These are phyloP conservation scores for Phytophthora brassicae DNA, from an alignment of 352 stramenopile species.

Conservation along the genomic window DNA sequence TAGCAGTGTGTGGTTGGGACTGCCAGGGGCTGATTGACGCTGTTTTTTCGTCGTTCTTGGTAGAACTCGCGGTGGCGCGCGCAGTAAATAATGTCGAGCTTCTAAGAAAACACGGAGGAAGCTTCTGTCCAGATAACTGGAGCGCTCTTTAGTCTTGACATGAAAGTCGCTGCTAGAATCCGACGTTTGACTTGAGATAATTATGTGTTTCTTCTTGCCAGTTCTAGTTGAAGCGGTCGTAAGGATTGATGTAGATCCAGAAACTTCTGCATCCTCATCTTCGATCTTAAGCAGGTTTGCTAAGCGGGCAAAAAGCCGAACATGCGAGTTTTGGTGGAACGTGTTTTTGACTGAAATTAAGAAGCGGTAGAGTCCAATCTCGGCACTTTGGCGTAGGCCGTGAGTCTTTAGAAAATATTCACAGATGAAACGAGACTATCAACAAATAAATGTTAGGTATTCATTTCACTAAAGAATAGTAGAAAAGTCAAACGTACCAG, in stretches of 20 bases:
- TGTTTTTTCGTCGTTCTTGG: conserved; percentile 14
- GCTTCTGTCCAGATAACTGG: conserved; percentile 50
- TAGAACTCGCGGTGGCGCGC: conserved; percentile 22
- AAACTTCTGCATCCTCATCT: conserved; percentile 9
- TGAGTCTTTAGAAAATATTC: conserved; percentile 78
- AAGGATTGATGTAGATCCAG: neutral
- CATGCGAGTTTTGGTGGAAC: conserved; percentile 48
- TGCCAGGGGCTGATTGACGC: neutral
- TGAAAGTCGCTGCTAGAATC: neutral
- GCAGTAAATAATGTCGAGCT: conserved; percentile 47
- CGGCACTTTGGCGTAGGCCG: conserved; percentile 57
- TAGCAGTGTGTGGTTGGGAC: neutral
- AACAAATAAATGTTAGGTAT: too few relatives aligned
- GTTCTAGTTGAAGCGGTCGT: too few relatives aligned
- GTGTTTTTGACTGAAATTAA: conserved; percentile 68
- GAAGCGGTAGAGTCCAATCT: conserved; percentile 70
- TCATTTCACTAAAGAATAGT: neutral
- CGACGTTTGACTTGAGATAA: conserved; percentile 3
- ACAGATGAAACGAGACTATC: conserved; percentile 63
- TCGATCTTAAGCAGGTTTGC: conserved; percentile 41
- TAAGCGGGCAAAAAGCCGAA: conserved; percentile 74
- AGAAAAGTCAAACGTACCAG: conserved; percentile 23
- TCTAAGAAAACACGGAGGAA: conserved; percentile 73
- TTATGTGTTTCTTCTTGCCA: conserved; percentile 10
- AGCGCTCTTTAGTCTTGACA: conserved; percentile 14